Evolutionary conservation across 306 rosid species (phyloP), one percentile per base, ranked within the genome.

Genomic region (Macrotyloma uniflorum): DNA sequence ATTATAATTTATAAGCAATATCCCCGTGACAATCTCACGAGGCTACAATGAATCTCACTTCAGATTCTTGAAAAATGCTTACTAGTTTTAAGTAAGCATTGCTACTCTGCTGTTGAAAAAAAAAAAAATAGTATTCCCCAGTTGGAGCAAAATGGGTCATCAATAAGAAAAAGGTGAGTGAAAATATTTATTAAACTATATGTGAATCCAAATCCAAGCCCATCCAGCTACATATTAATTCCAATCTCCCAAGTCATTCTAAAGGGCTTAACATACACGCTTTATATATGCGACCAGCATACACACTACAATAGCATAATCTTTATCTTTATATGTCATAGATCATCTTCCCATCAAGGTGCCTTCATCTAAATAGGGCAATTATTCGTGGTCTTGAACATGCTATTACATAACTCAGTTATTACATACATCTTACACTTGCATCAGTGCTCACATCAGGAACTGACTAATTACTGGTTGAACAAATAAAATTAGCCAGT

Each of bases 401-500:
- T 59, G 70, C 40, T 72, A 72, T 33, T 82, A 70, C 45, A 62
- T 32, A 61, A 59, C 62, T 70, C 23, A 20, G 62, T 5, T 15
- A 80, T 47, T 54, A 23, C 47, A 36, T 67, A 40, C 78, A 19
- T 28, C 74, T 51, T 47, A 19, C 19, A 57, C 70, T 54, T 42
- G 77, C 77, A 40, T 22, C 54, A 32, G 67, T 73, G 80, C 78
- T 59, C 75, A 53, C 76, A 76, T 67, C 63, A 76, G 82, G 30
- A 23, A 22, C 74, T 38, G 35, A 45, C 23, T 63, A 54, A 63
- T 70, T 66, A 66, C 71, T 49, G 64, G 66, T 38, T 20, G 55
- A 43, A 59, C 33, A n/a, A 33, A 54, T 23, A 70, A 22, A 46
- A 22, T 5, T 43, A 71, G 59, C 43, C 49, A 61, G 74, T 59